Evolutionary conservation across 2,329 filamentous ascomycete species (phyloP).

Genomic region (Venturia carpophila): DNA sequence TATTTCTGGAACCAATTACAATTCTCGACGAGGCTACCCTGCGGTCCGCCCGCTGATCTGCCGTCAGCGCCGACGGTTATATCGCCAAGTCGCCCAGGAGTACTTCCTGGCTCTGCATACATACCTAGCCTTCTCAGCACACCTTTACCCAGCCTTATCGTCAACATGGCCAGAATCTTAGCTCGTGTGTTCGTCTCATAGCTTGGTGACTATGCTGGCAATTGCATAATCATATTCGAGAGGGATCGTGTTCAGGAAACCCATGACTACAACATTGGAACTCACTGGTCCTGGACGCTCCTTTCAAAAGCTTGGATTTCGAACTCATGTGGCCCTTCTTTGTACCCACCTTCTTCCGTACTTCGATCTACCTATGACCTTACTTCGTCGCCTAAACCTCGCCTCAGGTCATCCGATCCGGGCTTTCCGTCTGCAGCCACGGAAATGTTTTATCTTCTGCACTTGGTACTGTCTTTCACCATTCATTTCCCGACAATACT

Average conservation of each 20-base stretch:
- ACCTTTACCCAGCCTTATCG: slow-evolving; percentile 7
- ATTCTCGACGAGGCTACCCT: slow-evolving; percentile 4
- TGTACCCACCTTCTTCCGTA: neutral
- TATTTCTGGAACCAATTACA: slow-evolving; percentile 9
- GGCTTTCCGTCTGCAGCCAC: neutral
- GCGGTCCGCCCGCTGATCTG: slow-evolving; percentile 5
- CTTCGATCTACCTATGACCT: neutral
- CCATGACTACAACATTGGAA: neutral
- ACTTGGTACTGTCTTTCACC: neutral
- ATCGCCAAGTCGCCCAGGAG: neutral
- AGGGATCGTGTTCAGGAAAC: neutral
- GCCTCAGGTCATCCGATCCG: neutral
- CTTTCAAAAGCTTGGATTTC: neutral
- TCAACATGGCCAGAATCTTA: neutral
- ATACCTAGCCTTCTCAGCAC: slow-evolving; percentile 2
- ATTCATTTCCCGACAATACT: neutral
- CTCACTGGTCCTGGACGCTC: neutral
- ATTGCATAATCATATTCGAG: neutral
- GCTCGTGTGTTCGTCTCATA: neutral
- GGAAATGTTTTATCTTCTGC: slow-evolving; percentile 4
- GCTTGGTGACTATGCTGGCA: neutral
- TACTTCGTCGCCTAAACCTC: neutral
- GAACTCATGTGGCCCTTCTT: neutral
- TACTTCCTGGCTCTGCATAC: neutral
- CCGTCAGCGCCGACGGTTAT: slow-evolving; percentile 4